phyloP scores from a whole-genome alignment of 2,329 filamentous ascomycete species.

The Fusarium continuum region DNA sequence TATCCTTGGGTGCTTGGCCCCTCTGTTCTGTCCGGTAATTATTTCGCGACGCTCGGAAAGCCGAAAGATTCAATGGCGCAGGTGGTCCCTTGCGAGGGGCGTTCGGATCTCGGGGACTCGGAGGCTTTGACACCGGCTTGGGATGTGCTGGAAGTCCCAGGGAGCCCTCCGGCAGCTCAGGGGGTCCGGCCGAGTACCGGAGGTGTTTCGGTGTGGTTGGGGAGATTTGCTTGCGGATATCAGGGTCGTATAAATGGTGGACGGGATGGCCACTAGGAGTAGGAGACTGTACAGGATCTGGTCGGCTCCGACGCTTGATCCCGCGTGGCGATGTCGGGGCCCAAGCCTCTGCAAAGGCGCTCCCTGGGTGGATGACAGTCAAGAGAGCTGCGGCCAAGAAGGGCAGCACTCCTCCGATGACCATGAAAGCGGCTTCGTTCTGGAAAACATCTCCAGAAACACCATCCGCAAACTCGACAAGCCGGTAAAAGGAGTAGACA shows the following conservation, averaged over 20 bases:
- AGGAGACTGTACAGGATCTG: constrained; percentile 29
- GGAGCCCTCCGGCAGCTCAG: constrained; percentile 40
- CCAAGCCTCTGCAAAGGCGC: constrained; percentile 54
- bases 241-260: constrained; percentile 48
- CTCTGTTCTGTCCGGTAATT: constrained; percentile 10
- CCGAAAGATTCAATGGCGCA: constrained; percentile 23
- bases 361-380: constrained; percentile 50
- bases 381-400: constrained; percentile 50
- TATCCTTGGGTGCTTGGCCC: constrained; percentile 6
- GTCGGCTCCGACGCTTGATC: constrained; percentile 32
- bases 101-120: constrained; percentile 16
- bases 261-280: constrained; percentile 36
- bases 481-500: constrained; percentile 53
- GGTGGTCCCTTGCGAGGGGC: constrained; percentile 31
- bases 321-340: constrained; percentile 49
- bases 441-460: constrained; percentile 49
- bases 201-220: constrained; percentile 36
- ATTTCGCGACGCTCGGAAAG: constrained; percentile 9
- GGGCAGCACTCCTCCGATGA: constrained; percentile 54
- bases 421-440: constrained; percentile 50
- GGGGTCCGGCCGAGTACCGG: constrained; percentile 29
- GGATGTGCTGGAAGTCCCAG: constrained; percentile 45
- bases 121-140: constrained; percentile 29
- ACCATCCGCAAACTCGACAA: constrained; percentile 52
- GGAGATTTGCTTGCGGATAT: constrained; percentile 46